These are phyloP conservation scores for Tephrocybe sp. DNA, from an alignment of 768 basidiomycete genomes.

Conservation along the genomic window DNA sequence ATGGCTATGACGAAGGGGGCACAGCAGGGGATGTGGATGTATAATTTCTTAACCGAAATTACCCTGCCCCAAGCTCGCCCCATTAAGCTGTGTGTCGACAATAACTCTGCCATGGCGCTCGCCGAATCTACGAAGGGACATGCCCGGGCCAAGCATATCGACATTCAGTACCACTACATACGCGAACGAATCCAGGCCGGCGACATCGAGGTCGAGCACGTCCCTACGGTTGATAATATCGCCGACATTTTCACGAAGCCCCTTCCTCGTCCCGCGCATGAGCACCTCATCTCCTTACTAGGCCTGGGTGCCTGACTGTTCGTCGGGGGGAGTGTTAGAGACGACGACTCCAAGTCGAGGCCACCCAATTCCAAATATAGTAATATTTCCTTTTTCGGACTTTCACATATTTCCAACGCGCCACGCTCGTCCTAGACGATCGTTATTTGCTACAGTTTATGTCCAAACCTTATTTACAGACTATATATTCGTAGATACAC, in stretches of 20 bases:
- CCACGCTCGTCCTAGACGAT: too few species aligned
- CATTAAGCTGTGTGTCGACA: background rate
- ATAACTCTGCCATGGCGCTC: background rate
- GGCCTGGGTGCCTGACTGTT: too few species aligned
- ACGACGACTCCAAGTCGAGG: too few species aligned
- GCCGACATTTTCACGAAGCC: background rate
- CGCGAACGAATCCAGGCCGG: background rate
- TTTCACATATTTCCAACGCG: too few species aligned
- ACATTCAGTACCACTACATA: background rate
- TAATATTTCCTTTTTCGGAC: too few species aligned
- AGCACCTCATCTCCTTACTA: too few species aligned
- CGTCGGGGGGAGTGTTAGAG: too few species aligned
- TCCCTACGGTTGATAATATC: background rate
- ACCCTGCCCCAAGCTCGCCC: background rate
- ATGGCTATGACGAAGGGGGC: background rate
- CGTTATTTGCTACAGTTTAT: too few species aligned
- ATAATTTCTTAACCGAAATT: background rate
- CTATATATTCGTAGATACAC: too few species aligned
- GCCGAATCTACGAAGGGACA: background rate
- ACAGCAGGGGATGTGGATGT: background rate
- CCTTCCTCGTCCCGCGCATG: background rate
- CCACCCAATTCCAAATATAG: too few species aligned
- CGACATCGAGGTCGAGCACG: background rate
- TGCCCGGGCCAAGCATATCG: background rate
- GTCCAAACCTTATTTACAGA: too few species aligned